Percentiles rank a stretch among this genome's conserved stretches.
Conservation (phyloP, 495 filamentous ascomycete species). For the Aspergillus coremiiformis region DNA sequence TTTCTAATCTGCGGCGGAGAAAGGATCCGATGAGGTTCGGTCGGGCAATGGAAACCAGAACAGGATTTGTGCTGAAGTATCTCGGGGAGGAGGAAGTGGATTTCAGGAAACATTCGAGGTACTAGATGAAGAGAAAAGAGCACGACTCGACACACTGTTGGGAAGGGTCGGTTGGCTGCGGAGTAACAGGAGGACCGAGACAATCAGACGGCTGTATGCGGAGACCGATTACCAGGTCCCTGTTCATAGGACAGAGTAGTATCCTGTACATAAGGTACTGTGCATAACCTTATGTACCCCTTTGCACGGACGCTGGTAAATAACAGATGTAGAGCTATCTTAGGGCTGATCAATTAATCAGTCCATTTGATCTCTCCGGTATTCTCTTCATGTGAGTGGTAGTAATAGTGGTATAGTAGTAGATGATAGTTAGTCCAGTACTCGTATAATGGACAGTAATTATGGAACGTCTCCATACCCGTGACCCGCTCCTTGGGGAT, state of each 20-base stretch:
- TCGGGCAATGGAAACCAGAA: not conserved
- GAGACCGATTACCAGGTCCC: not conserved
- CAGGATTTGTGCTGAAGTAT: not conserved
- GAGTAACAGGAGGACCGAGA: conserved; percentile 12
- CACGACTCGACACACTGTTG: not conserved
- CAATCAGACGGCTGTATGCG: conserved; percentile 10
- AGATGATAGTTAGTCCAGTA: too few species aligned
- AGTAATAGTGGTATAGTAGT: too few species aligned
- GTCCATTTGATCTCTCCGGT: too few species aligned
- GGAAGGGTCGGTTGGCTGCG: conserved; percentile 31
- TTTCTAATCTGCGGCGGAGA: conserved; percentile 11
- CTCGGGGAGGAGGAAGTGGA: not conserved
- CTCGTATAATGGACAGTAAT: too few species aligned
- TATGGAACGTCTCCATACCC: not conserved
- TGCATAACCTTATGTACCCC: too few species aligned
- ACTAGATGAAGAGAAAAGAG: conserved; percentile 1
- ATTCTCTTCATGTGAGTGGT: too few species aligned
- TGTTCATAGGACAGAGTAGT: too few species aligned
- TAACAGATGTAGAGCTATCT: too few species aligned
- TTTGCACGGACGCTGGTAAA: too few species aligned
- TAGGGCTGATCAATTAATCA: too few species aligned
- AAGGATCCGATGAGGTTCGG: conserved; percentile 4
- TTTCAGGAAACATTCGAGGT: not conserved
- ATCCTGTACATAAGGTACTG: too few species aligned
- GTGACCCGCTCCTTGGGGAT: conserved; percentile 2